These are phyloP conservation scores for Candida albicans DNA, from an alignment of 1,139 yeast species.

Conservation along the genomic window DNA sequence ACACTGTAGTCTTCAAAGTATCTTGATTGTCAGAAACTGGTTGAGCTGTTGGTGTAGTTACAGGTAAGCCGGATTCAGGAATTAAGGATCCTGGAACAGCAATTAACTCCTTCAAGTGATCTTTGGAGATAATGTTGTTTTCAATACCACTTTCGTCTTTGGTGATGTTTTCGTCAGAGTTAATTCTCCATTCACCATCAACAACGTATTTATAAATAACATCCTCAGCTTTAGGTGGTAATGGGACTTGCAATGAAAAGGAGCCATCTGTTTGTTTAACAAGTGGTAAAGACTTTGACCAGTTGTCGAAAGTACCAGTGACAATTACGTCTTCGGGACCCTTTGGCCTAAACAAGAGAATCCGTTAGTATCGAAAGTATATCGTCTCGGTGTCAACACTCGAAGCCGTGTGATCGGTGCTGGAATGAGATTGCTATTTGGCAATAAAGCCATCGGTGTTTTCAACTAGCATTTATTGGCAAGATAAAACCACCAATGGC, in stretches of 20 bases:
- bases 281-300: constrained; percentile 62
- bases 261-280: constrained; percentile 61
- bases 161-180: constrained; percentile 43
- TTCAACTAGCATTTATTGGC: too few species aligned
- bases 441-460: too few species aligned
- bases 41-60: constrained; percentile 11
- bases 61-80: constrained; percentile 56
- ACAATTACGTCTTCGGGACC: constrained; percentile 74
- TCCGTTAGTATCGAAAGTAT: constrained; percentile 1
- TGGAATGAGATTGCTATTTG: too few species aligned
- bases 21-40: constrained; percentile 14
- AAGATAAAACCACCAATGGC: too few species aligned
- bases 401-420: too few species aligned
- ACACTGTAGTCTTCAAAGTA: constrained; percentile 49
- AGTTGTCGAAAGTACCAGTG: constrained; percentile 76
- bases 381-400: too few species aligned
- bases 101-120: constrained; percentile 36
- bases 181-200: constrained; percentile 68
- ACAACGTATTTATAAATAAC: constrained; percentile 69
- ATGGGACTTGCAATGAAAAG: constrained; percentile 60
- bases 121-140: constrained; percentile 55
- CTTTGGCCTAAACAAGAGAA: constrained; percentile 51
- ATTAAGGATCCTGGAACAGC: constrained; percentile 37
- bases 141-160: constrained; percentile 56
- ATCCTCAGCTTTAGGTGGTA: constrained; percentile 40